These are phyloP conservation scores for Mycogone perniciosa DNA, from an alignment of 2,329 filamentous ascomycete genomes.

Conservation along the genomic window DNA sequence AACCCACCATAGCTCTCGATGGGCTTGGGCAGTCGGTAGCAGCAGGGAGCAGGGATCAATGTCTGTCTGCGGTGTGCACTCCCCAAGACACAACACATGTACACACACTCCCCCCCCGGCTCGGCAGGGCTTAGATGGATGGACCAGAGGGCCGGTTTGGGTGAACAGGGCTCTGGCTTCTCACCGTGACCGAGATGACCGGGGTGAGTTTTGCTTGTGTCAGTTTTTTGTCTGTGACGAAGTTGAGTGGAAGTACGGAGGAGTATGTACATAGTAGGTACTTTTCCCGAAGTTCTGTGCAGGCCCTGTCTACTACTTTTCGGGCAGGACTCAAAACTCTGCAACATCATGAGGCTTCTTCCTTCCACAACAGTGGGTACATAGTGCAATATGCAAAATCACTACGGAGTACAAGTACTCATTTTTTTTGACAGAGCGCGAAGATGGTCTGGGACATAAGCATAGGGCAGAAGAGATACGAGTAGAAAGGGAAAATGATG, in stretches of 20 bases:
- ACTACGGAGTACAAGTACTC: too few relatives aligned
- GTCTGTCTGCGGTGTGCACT: background rate
- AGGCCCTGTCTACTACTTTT: background rate
- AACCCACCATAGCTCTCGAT: too few relatives aligned
- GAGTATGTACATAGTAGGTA: too few relatives aligned
- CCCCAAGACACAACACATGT: background rate
- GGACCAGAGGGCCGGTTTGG: slow-evolving; percentile 9
- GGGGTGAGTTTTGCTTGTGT: background rate
- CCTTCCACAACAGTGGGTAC: too few relatives aligned
- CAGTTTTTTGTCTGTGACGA: slow-evolving; percentile 1
- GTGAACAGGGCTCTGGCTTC: background rate
- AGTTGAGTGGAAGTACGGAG: background rate
- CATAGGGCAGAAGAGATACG: slow-evolving; percentile 8
- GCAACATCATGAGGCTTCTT: too few relatives aligned
- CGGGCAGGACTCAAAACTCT: too few relatives aligned
- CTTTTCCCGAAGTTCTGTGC: background rate
- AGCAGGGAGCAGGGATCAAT: too few relatives aligned
- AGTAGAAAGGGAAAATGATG: slow-evolving; percentile 7
- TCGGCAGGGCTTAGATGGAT: slow-evolving; percentile 8
- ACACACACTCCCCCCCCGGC: background rate
- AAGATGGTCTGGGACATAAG: slow-evolving; percentile 1
- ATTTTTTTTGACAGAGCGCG: too few relatives aligned
- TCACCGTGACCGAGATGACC: background rate
- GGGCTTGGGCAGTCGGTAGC: too few relatives aligned
- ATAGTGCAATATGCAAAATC: too few relatives aligned